Evolutionary conservation across 2,329 filamentous ascomycete genomes (phyloP), one percentile per base, ranked within the genome.

Genomic region (Cryphonectria parasitica): DNA sequence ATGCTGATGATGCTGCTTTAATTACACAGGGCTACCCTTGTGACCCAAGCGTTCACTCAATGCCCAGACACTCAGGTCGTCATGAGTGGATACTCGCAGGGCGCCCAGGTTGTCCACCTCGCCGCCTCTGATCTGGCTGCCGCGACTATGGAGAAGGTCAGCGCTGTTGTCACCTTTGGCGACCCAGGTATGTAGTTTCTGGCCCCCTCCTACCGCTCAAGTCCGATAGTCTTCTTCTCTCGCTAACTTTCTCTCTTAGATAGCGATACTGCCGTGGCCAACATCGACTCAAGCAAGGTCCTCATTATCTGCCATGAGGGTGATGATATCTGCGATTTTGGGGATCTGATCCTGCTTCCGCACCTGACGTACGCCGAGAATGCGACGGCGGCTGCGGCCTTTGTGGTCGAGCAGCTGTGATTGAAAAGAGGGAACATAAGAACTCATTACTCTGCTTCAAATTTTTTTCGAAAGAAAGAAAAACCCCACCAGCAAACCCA

Each of bases 21-120:
- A 4, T 15, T 69, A 66, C 52, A 22, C 66, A 81, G 83, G 79
- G 81, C 81, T n/a, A 68, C 78, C 11, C 60, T 72, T 1, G 66
- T 76, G 10, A 69, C 63, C 1, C 64, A 78, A 60, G 78, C 80
- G 1, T 75, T 78, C 52, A 74, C 72, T 17, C 69, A 76, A 8
- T 84, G 83, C 69, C 82, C 82, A 0, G 74, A 76, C 49, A 83
- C 82, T 1, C 78, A 80, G 52, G 74, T 84, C 49, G 81, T 83
- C 5, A 77, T 84, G 75, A 77, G 80, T 13, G 83, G 83, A 8
- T 84, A 78, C 64, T 76, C 75, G 13, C 77, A 79, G 66, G 78
- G 78, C 39, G 76, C 73, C 3, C 77, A 78, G 72, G 67, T 79
- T 28, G 74, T 77, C 28, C 76, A 77, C 70, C 77, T 76, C 34